Base-by-base conservation (phyloP, 768 basidiomycete genomes). In the Collybia nuda region DNA sequence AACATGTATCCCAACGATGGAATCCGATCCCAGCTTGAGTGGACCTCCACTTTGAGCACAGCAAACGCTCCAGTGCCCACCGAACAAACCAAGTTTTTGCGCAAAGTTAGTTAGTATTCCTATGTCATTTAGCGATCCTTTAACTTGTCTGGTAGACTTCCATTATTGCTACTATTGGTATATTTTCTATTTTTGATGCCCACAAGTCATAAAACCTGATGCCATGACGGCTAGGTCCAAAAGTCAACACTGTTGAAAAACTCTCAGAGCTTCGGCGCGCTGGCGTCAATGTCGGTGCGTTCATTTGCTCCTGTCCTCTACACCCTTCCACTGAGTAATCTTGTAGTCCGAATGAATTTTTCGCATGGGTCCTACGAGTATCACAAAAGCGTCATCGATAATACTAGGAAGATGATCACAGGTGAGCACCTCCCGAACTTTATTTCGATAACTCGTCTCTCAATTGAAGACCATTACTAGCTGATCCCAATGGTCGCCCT, bases 281-380 rank as follows among this genome's bases (percentile, higher is more conserved):
- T 35, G 97, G 97, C 64, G 91, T 99, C 70, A 98, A 98, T 79
- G 89, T 99, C 67, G 95, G 96, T 96, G 54, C 57, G 93, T 77
- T 17, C 17, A n/a, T 28, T 39, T 19, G 44, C 15, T 37, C 37
- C 2, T 46, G 37, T 22, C 36, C 18, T 17, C 11, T 22, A 14
- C 6, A 26, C 19, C 6, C 48, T 41, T 14, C 19, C 38, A 9
- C 42, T 26, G 26, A 9, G 29, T 53, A 8, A 28, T 5, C 12
- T 48, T 50, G 37, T 60, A 98, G 97, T 99, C 56, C 95, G 97
- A 73, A 98, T 99, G 97, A 99, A 99, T 81, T 99, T 98, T 70
- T 98, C 96, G 48, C 97, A 99, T 84, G 97, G 97, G 41, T 88
- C 88, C 50, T 95, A 99, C 71, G 93, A 94, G 62, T 98, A 96